Evolutionary conservation across 495 filamentous ascomycete species (phyloP).

Genomic region (Melanomma pulvis-pyrius): DNA sequence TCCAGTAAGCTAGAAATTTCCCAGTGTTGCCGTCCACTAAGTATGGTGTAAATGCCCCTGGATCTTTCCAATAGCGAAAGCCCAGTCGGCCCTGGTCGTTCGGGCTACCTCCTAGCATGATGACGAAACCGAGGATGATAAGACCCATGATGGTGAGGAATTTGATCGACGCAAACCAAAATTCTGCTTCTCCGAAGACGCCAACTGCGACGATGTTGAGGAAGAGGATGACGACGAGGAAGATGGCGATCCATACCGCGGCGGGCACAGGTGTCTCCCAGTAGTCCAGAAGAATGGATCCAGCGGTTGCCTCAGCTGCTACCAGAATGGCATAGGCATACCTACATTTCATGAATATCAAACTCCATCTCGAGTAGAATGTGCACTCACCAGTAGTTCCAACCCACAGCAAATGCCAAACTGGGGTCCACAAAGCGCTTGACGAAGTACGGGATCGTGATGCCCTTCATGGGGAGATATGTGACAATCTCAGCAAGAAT

Average conservation of each 20-base stretch:
- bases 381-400: constrained; percentile 35
- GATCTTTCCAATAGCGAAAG: constrained; percentile 38
- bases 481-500: constrained; percentile 40
- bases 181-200: constrained; percentile 55
- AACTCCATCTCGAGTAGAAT: background rate
- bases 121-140: constrained; percentile 37
- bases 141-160: constrained; percentile 51
- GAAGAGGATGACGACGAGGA: constrained; percentile 50
- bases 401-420: constrained; percentile 27
- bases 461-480: constrained; percentile 35
- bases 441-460: constrained; percentile 37
- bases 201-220: constrained; percentile 50
- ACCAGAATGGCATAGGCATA: constrained; percentile 43
- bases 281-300: constrained; percentile 55
- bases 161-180: constrained; percentile 51
- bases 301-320: constrained; percentile 44
- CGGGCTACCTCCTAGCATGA: constrained; percentile 30
- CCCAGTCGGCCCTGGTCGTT: constrained; percentile 31
- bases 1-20: constrained; percentile 25
- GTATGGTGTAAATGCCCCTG: constrained; percentile 39
- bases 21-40: constrained; percentile 25
- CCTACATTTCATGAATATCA: constrained; percentile 5
- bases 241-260: constrained; percentile 52
- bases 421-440: constrained; percentile 34
- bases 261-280: constrained; percentile 46